Percentiles rank a stretch among this genome's conserved stretches.
phyloP scores from a whole-genome alignment of 371 early-diverging fungal genomes.

The Haplosporangium sp. region DNA sequence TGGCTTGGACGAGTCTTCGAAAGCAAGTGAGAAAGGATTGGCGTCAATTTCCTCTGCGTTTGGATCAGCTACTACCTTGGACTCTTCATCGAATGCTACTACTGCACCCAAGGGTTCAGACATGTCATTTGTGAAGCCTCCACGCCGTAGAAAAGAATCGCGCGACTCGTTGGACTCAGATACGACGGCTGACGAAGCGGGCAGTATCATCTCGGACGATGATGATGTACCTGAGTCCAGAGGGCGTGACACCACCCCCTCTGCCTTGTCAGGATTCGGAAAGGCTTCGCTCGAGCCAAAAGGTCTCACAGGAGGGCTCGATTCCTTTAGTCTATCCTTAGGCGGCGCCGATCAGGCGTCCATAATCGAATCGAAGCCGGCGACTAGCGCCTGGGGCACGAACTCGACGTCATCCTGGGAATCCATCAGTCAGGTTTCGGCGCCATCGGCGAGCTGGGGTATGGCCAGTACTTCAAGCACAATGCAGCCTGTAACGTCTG shows the following conservation, averaged over 20 bases:
- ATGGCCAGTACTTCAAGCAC: conserved; percentile 1
- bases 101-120: conserved; percentile 13
- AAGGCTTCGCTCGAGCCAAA: conserved; percentile 1
- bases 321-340: conserved; percentile 43
- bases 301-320: conserved; percentile 18
- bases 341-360: conserved; percentile 16
- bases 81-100: background rate
- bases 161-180: conserved; percentile 79
- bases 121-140: conserved; percentile 59
- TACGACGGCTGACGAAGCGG: conserved; percentile 62
- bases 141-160: conserved; percentile 75
- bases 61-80: conserved; percentile 11
- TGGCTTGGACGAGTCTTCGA: conserved; percentile 10
- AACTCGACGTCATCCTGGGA: conserved; percentile 38
- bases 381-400: conserved; percentile 29
- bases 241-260: conserved; percentile 7
- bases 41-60: conserved; percentile 3
- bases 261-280: conserved; percentile 21
- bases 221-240: conserved; percentile 13
- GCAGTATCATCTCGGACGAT: conserved; percentile 12
- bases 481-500: background rate
- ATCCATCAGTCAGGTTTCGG: conserved; percentile 22
- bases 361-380: conserved; percentile 12
- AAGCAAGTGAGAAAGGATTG: no score
- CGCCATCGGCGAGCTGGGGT: conserved; percentile 14